Conservation (phyloP, 352 stramenopile genomes). For the Pelagophyceae sp. region DNA sequence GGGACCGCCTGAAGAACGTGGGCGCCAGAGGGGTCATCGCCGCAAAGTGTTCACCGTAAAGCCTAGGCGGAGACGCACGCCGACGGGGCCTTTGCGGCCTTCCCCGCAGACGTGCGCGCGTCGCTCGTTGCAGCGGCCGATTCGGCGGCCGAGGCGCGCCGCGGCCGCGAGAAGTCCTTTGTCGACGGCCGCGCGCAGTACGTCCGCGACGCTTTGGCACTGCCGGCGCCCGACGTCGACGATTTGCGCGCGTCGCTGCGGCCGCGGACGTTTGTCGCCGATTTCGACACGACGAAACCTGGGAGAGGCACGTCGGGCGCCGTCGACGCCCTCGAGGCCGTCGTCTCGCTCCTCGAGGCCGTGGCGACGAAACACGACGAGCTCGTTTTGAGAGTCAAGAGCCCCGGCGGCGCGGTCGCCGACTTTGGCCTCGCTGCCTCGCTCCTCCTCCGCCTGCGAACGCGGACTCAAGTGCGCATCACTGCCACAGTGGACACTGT, state of each 20-base stretch:
- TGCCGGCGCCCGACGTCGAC: too few relatives aligned
- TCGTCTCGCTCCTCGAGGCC: neutral
- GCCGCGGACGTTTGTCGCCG: neutral
- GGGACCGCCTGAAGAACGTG: too few relatives aligned
- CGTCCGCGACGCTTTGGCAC: too few relatives aligned
- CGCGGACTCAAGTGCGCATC: neutral
- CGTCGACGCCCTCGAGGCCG: neutral
- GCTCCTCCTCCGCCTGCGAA: neutral
- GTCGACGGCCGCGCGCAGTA: too few relatives aligned
- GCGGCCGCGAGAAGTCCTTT: too few relatives aligned
- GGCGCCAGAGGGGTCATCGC: too few relatives aligned
- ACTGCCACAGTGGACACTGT: slow-evolving; percentile 24
- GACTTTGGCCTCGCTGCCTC: neutral
- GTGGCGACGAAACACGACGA: neutral
- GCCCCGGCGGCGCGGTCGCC: neutral
- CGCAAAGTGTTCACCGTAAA: too few relatives aligned
- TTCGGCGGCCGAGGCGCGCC: too few relatives aligned
- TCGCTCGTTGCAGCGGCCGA: too few relatives aligned
- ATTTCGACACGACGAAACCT: neutral
- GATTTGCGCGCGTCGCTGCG: neutral
- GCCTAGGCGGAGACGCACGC: too few relatives aligned
- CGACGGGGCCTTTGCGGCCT: too few relatives aligned
- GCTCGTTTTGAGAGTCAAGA: neutral
- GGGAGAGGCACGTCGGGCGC: neutral
- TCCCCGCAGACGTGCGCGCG: too few relatives aligned